Evolutionary conservation across 441 rosid genomes (phyloP), one percentile per base, ranked within the genome.

Genomic region (Raphanus hybrid): DNA sequence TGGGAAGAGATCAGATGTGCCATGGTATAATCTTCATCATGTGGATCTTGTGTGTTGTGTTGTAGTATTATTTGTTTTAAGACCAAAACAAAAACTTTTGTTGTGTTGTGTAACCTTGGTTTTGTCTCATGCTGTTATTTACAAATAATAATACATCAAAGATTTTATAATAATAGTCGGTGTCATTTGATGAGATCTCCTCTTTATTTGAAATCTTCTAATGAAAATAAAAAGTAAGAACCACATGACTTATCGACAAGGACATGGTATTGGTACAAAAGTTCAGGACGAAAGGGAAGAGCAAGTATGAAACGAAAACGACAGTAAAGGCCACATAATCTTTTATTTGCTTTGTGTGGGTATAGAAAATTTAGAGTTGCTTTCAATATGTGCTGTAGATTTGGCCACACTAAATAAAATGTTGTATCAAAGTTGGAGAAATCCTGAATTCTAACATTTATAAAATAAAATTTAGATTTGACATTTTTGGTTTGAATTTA

Each of bases 111-210:
- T 29, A 41, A 32, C 54, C 54, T 73, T 68, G 57, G 77, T 67
- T 78, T 73, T 78, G 78, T 78, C 70, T 73, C 66, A 54, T 68
- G 71, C 54, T 73, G 70, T 62, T 73, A 37, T 55, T 69, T 23
- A 74, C 58, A 3, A 79, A 78, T 68, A 79, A 78, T 68, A 73
- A 71, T 77, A 65, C 72, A 57, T 67, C 54, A 20, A 59, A 73
- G 59, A 50, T 67, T 66, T 16, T 60, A 60, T 12, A 27, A 50
- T 50, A 61, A 59, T 26, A 35, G 69, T 27, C 35, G 9, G 37
- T 72, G 64, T 55, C 60, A 55, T 18, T 55, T 55, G 27, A 55
- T 55, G 29, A 71, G 58, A 32, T 52, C 2, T 45, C 2, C 11
- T 11, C 5, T 55, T 55, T 55, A 5, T 0, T 55, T 55, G 27